Evolutionary conservation across 768 basidiomycete species (phyloP), one percentile per base, ranked within the genome.

Genomic region (Suillus weaverae): DNA sequence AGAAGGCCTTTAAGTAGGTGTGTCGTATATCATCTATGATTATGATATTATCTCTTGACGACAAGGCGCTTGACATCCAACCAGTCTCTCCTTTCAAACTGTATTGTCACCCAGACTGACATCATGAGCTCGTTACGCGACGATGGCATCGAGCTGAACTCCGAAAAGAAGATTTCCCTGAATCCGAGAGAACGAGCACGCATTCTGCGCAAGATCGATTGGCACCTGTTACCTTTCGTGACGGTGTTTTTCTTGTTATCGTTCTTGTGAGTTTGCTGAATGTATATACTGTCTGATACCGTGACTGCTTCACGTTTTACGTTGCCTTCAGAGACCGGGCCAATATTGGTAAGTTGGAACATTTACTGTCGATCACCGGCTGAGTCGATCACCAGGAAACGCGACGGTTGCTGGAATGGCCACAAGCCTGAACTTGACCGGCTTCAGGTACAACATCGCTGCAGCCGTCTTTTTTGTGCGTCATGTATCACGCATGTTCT

Each of bases 331-430:
- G 80, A 44, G 83, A 83, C 70, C 78, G 82, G 20, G 72, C 78
- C 50, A 84, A 82, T 68, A 70, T 84, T 56, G 83, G 82, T 63
- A 69, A 74, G 74, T 74, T 54, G 7, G 46, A 48, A 13, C 22
- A 53, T n/a, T 35, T 20, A 26, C 38, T 46, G 36, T 48, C 2
- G 26, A 33, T 50, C 5, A 26, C 51, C 2, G 0, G 39, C 22
- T 61, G 13, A 44, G n/a, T 4, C 8, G 16, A 32, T 14, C 20
- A 35, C 26, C 13, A 81, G 80, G 80, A 53, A 81, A 81, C 67
- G 80, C 80, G 0, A 74, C 71, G 71, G 76, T 85, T 33, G 83
- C 83, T 10, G 82, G 82, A 13, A 78, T 84, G 81, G 68, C 76
- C 16, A 68, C 62, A 0, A 78, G 81, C 64, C 68, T 81, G 57